Evolutionary conservation across 1,284 basidiomycete genomes (phyloP), one percentile per base, ranked within the genome.

Genomic region (Fomes fomentarius): DNA sequence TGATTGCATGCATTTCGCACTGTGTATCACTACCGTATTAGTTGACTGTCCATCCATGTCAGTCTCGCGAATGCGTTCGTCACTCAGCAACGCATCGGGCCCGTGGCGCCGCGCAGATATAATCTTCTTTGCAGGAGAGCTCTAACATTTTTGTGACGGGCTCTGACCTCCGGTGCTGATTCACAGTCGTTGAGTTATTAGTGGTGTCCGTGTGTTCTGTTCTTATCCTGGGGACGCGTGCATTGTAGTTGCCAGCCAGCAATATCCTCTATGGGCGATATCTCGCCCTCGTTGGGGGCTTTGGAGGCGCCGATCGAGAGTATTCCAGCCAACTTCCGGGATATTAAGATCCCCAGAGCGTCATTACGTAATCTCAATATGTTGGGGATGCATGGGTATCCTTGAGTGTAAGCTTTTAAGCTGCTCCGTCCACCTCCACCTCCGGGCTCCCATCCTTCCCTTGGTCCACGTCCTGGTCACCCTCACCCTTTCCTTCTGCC

Each of bases 301-400:
- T 39, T 21, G 22, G 31, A 50, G 39, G 50, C 47, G 46, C 52
- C 52, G 40, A 53, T 53, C 52, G 52, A 28, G 43, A 24, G 50
- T 47, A 47, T 40, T 54, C 47, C 54, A 49, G 21, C 34, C 39
- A 34, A 43, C 19, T 44, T 43, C 41, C 31, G n/a, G n/a, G n/a
- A n/a, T n/a, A n/a, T n/a, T n/a, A n/a, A n/a, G 38, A 45, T 46
- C 59, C 59, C 56, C 59, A 56, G 45, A 47, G 59, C n/a, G 17
- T 24, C 26, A 34, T 62, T 57, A 62, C 45, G 55, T 62, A 62
- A 62, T 50, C 49, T 12, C 52, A 57, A 62, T 54, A 42, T 51
- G 53, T 62, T 62, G 61, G 61, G 61, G 61, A 61, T 54, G 52
- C 52, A 58, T 43, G 51, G 48, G 41, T 46, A 39, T 46, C 43